Base-by-base conservation (phyloP, 2,329 filamentous ascomycete species). In the Paradendryphiella salina region DNA sequence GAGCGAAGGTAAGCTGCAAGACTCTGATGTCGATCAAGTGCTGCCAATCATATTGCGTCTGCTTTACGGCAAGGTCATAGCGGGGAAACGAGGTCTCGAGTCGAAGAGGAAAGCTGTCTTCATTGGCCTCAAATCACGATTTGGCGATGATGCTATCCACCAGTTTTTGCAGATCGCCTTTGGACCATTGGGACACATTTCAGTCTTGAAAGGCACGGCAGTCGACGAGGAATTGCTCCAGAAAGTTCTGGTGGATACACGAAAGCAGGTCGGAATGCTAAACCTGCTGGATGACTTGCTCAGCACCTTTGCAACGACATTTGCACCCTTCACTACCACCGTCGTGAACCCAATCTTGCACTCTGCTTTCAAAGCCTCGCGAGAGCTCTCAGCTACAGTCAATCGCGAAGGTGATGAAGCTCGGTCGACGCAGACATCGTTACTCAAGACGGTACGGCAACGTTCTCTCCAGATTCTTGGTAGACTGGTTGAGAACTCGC, bases 211-310 rank as follows among this genome's bases (percentile, higher is more conserved):
- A 43, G 74, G 80, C 9, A 68, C 75, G 1, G 63, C 74, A 4
- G 74, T 81, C 2, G 77, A 82, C 41, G 76, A 80, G 47, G 68
- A 79, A 1, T 8, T 70, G 5, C 34, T 72, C 6, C 46, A 58
- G n/a, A 54, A 55, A 21, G 82, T 89, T 36, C 56, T 87, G 10
- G 75, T 92, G 20, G 81, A 83, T 13, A 75, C 82, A 9, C 84
- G 92, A 64, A 94, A 92, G 72, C 93, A 96, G 72, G 82, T 94
- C 51, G 94, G 95, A 77, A 85, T 96, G 68, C 77, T 96, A 43
- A 96, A 95, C 68, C 94, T 97, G 90, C 80, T 94, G 41, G 86
- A 91, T 52, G 85, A 93, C 9, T 84, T 97, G 69, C 85, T 97
- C 52, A 87, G 88, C 50, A 90, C 94, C 45, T 82, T 97, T 29